Evolutionary conservation across 768 basidiomycete species (phyloP).

Genomic region (Candolleomyces eurysporus): DNA sequence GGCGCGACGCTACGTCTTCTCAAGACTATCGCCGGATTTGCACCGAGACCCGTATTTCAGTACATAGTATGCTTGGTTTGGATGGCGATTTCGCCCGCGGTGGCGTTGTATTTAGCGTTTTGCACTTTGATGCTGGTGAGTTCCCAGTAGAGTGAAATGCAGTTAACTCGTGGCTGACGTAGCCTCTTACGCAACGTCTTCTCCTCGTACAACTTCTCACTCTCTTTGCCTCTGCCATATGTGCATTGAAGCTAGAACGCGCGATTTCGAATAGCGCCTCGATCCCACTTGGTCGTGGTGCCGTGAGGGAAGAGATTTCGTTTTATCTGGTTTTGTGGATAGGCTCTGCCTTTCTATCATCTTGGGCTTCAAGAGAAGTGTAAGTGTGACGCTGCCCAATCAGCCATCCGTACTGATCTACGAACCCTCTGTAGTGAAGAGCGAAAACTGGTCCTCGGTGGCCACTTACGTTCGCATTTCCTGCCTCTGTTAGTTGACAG

Average conservation of each 20-base stretch:
- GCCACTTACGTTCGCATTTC: constrained; percentile 35
- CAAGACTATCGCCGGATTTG: constrained; percentile 19
- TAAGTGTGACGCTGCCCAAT: constrained; percentile 14
- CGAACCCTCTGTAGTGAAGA: constrained; percentile 11
- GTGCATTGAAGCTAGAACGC: neutral
- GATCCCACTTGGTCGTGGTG: neutral
- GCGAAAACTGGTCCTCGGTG: constrained; percentile 19
- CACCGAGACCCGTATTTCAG: constrained; percentile 17
- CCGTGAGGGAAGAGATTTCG: constrained; percentile 2
- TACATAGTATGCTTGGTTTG: constrained; percentile 29
- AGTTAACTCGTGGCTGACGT: neutral
- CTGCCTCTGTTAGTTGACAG: constrained; percentile 38
- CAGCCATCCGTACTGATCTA: neutral
- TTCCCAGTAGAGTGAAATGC: constrained; percentile 11
- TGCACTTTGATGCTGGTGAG: constrained; percentile 31
- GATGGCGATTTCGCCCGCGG: constrained; percentile 27
- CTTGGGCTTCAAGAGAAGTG: constrained; percentile 3
- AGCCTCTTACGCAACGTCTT: neutral
- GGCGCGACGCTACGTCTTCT: constrained; percentile 17
- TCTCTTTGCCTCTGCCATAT: neutral
- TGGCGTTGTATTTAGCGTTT: constrained; percentile 33
- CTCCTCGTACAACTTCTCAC: neutral
- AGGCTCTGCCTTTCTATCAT: constrained; percentile 20
- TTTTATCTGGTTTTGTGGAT: constrained; percentile 25
- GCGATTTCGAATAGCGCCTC: neutral